These are phyloP conservation scores for Suillus fuscotomentosus DNA, from an alignment of 768 basidiomycete genomes.

Conservation along the genomic window DNA sequence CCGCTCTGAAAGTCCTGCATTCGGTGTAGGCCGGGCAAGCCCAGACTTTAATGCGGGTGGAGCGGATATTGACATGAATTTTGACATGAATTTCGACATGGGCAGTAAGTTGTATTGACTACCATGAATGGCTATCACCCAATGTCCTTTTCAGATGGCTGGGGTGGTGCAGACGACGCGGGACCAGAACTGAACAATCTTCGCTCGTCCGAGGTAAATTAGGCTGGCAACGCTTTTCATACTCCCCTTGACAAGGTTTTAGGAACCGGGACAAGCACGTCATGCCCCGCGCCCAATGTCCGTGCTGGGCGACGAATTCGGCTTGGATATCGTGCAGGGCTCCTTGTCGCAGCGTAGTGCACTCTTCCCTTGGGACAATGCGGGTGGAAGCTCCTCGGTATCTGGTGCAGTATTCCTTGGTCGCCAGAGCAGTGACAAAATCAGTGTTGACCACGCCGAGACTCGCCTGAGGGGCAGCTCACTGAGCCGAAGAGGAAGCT, in stretches of 20 bases:
- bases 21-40: background rate
- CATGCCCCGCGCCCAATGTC: constrained; percentile 60
- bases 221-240: background rate
- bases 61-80: constrained; percentile 22
- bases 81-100: constrained; percentile 20
- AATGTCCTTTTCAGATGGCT: constrained; percentile 18
- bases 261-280: constrained; percentile 89
- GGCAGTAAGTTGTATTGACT: constrained; percentile 16
- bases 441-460: constrained; percentile 53
- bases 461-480: constrained; percentile 53
- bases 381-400: constrained; percentile 61
- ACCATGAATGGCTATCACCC: background rate
- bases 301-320: constrained; percentile 48
- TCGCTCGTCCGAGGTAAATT: constrained; percentile 64
- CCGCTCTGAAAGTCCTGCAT: background rate
- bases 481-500: constrained; percentile 55
- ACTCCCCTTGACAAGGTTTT: constrained; percentile 15
- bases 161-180: constrained; percentile 16
- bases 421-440: constrained; percentile 39
- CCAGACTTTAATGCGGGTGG: constrained; percentile 8
- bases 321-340: constrained; percentile 41
- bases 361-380: constrained; percentile 84
- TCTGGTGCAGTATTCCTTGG: constrained; percentile 34
- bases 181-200: constrained; percentile 21
- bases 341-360: constrained; percentile 62